Base-by-base conservation (phyloP, 2,329 filamentous ascomycete genomes). In the Cytospora mali region DNA sequence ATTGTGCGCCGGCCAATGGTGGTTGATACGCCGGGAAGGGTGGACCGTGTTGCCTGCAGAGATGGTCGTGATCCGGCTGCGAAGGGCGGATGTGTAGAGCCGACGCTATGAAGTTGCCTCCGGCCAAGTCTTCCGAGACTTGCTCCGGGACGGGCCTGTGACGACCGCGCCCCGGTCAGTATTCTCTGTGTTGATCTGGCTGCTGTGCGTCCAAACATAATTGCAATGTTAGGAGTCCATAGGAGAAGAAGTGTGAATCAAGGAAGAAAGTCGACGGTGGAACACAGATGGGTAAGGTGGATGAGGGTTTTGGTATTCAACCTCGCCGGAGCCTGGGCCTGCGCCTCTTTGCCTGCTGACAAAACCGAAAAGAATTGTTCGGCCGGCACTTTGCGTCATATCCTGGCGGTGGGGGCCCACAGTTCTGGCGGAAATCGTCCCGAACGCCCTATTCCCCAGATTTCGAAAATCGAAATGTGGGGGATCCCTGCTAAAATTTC, bases 1-100 rank as follows among this genome's bases (percentile, higher is more conserved):
- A 99, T 96, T 27, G 88, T 93, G 67, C 94, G 88, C 64, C 74
- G 75, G 55, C 78, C 78, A 59, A 71, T 71, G 31, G 74, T 71
- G 53, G 58, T 28, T 65, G 31, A 16, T 58, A 62, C 35, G 65
- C 55, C 68, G 58, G 50, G 65, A 25, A 64, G 60, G 16, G 63
- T 49, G 55, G 61, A 55, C 57, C 62, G 63, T 27, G 51, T 28
- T n/a, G 55, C 50, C 18, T 62, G 62, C 33, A 71, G 62, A n/a
- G 66, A 67, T 0, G 71, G 71, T 14, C 71, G 73, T 35, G 66
- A 58, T 42, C 59, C 65, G 49, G 72, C 63, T 28, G 70, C 62
- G 56, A 70, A 64, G 33, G 71, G 64, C 5, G 71, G 55, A n/a
- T 69, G 65, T 46, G 65, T 67, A 11, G 69, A 67, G 61, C 65